These are phyloP conservation scores for Mycosphaerella arachidis DNA, from an alignment of 2,329 filamentous ascomycete genomes.

Conservation along the genomic window DNA sequence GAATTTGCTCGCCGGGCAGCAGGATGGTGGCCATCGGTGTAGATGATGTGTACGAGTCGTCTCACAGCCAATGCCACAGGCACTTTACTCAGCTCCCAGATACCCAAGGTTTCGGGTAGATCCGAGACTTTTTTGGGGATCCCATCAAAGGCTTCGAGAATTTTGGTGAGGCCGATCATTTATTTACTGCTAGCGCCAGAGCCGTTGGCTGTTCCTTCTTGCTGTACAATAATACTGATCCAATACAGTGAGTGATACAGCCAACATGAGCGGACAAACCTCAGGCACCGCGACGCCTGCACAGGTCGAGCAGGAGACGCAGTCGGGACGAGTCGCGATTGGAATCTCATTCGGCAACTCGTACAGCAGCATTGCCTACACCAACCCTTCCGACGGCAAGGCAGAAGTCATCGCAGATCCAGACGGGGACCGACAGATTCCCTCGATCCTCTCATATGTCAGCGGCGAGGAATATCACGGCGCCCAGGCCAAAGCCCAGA, in stretches of 20 bases:
- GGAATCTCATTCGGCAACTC: conserved; percentile 98
- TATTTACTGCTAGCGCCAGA: not conserved
- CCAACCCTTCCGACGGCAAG: conserved; percentile 73
- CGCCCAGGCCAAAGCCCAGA: conserved; percentile 87
- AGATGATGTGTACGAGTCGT: conserved; percentile 2
- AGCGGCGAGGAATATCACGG: conserved; percentile 96
- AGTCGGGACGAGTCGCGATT: conserved; percentile 57
- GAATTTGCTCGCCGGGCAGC: conserved; percentile 75
- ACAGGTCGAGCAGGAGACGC: conserved; percentile 44
- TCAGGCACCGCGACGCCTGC: conserved; percentile 43
- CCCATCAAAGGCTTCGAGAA: not conserved
- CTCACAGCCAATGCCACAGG: not conserved
- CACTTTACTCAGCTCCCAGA: not conserved
- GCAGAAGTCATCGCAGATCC: conserved; percentile 98
- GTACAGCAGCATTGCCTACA: conserved; percentile 94
- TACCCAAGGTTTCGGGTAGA: not conserved
- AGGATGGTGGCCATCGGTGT: conserved; percentile 51
- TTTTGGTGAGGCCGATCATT: not conserved
- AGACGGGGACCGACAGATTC: conserved; percentile 97
- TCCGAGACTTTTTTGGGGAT: not conserved
- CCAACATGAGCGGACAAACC: conserved; percentile 10
- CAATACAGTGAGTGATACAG: not conserved
- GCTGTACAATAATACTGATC: not conserved
- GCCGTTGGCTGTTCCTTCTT: not conserved
- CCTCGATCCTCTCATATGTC: conserved; percentile 88